A percentile compares a stretch with the other conserved stretches of the same genome.
These are phyloP conservation scores for Helotiales sp. DNA, from an alignment of 2,329 filamentous ascomycete species.

Conservation along the genomic window DNA sequence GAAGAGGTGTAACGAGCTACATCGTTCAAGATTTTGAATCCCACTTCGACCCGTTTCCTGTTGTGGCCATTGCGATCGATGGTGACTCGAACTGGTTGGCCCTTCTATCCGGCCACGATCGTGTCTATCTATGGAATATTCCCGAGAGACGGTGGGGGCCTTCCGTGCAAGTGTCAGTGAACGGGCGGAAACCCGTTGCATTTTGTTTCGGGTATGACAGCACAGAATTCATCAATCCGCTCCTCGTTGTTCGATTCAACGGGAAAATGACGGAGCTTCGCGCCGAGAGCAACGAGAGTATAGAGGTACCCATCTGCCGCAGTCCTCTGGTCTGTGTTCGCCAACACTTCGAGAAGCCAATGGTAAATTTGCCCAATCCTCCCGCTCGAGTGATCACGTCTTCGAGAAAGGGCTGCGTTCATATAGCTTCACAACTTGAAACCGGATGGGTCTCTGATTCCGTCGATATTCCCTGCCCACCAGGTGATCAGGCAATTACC, in stretches of 20 bases:
- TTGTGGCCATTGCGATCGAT: slow-evolving; percentile 69
- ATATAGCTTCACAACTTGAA: slow-evolving; percentile 51
- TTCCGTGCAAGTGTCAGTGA: slow-evolving; percentile 58
- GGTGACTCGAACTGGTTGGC: slow-evolving; percentile 68
- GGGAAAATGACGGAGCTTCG: slow-evolving; percentile 66
- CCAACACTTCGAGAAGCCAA: slow-evolving; percentile 47
- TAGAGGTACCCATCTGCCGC: slow-evolving; percentile 56
- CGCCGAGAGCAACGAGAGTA: slow-evolving; percentile 48
- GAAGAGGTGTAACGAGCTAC: slow-evolving; percentile 46
- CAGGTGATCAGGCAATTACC: slow-evolving; percentile 52
- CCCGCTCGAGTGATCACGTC: slow-evolving; percentile 52
- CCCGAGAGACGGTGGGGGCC: slow-evolving; percentile 60
- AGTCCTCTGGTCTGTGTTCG: slow-evolving; percentile 51
- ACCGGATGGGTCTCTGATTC: slow-evolving; percentile 56
- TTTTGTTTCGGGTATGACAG: slow-evolving; percentile 64
- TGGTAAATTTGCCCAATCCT: slow-evolving; percentile 27
- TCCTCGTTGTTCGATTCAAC: slow-evolving; percentile 68
- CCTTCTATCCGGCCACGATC: slow-evolving; percentile 62
- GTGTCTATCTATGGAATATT: slow-evolving; percentile 68
- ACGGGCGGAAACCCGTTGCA: slow-evolving; percentile 62
- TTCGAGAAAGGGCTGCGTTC: slow-evolving; percentile 56
- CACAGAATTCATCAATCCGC: slow-evolving; percentile 47
- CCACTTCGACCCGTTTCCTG: slow-evolving; percentile 57
- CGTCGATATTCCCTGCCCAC: slow-evolving; percentile 47
- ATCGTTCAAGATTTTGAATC: slow-evolving; percentile 45